A percentile compares a stretch with the other conserved stretches of the same genome.
Evolutionary conservation across 768 basidiomycete genomes (phyloP).

Genomic region (Phaeotremella fagi): DNA sequence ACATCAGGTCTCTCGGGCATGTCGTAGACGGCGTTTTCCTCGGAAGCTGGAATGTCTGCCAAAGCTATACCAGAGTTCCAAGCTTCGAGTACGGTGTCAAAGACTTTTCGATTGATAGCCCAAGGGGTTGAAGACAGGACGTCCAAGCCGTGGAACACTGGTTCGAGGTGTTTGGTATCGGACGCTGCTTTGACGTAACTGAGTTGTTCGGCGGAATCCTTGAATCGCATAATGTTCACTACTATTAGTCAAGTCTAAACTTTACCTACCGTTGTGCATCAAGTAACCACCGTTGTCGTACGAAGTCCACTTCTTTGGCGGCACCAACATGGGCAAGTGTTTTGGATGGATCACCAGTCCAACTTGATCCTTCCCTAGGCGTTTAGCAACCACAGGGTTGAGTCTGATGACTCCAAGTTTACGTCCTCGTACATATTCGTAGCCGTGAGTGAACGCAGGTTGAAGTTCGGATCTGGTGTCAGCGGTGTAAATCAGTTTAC

Average conservation of each 20-base stretch:
- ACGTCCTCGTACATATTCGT: slow-evolving; percentile 88
- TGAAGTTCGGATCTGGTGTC: slow-evolving; percentile 64
- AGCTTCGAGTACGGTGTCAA: slow-evolving; percentile 66
- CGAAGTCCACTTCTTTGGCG: slow-evolving; percentile 79
- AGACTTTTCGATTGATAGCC: slow-evolving; percentile 74
- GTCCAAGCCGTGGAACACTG: slow-evolving; percentile 82
- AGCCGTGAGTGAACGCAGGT: slow-evolving; percentile 83
- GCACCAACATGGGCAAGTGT: slow-evolving; percentile 90
- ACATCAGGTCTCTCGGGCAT: slow-evolving; percentile 56
- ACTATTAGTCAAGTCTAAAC: slow-evolving; percentile 4
- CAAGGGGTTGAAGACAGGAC: slow-evolving; percentile 85
- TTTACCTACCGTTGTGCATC: slow-evolving; percentile 62
- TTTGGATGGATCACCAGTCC: slow-evolving; percentile 77
- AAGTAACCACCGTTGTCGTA: slow-evolving; percentile 78
- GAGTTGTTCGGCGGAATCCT: slow-evolving; percentile 78
- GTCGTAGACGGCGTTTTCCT: slow-evolving; percentile 50
- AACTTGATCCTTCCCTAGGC: slow-evolving; percentile 69
- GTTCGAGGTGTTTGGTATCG: slow-evolving; percentile 67
- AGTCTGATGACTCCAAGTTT: slow-evolving; percentile 88
- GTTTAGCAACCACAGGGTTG: slow-evolving; percentile 71
- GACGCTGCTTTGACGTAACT: slow-evolving; percentile 72
- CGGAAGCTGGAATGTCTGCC: slow-evolving; percentile 75
- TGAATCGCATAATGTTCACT: slow-evolving; percentile 85
- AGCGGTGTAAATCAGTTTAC: slow-evolving; percentile 1
- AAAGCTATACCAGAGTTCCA: slow-evolving; percentile 84